phyloP scores from a whole-genome alignment of 1,284 basidiomycete species.

The Malassezia cuniculi region DNA sequence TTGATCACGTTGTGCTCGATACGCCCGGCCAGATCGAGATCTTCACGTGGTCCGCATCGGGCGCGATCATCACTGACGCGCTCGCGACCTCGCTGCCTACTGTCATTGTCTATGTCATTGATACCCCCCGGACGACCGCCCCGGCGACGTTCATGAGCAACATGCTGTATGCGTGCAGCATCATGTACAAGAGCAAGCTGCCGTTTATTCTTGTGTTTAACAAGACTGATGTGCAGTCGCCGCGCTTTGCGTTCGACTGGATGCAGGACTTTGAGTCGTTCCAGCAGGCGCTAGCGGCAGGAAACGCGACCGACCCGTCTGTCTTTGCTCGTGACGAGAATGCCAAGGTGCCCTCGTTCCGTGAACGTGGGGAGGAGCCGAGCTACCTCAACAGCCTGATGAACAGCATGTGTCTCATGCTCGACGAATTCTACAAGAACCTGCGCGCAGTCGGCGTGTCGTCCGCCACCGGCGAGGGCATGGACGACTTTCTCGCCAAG shows the following conservation, averaged over 20 bases:
- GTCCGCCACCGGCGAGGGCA: constrained; percentile 82
- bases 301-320: constrained; percentile 48
- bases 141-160: constrained; percentile 99
- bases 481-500: constrained; percentile 78
- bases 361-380: constrained; percentile 56
- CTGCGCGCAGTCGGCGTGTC: constrained; percentile 88
- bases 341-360: background rate
- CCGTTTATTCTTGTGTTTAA: constrained; percentile 98
- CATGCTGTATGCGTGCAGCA: constrained; percentile 98
- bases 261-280: constrained; percentile 86
- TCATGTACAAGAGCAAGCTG: constrained; percentile 93
- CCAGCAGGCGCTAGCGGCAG: constrained; percentile 48
- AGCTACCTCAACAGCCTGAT: constrained; percentile 98
- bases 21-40: constrained; percentile 99
- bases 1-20: constrained; percentile 83
- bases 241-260: constrained; percentile 89
- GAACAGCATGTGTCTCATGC: constrained; percentile 95
- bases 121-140: constrained; percentile 84
- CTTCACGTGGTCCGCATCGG: constrained; percentile 98
- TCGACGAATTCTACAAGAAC: constrained; percentile 98
- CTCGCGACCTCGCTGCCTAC: constrained; percentile 83
- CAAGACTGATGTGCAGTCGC: constrained; percentile 82
- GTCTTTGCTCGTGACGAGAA: constrained; percentile 4
- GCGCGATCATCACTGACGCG: constrained; percentile 96
- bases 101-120: constrained; percentile 90